A percentile compares a stretch with the other conserved stretches of the same genome.
Conservation (phyloP, 139 green algal species). For the Tetraselmis striata region DNA sequence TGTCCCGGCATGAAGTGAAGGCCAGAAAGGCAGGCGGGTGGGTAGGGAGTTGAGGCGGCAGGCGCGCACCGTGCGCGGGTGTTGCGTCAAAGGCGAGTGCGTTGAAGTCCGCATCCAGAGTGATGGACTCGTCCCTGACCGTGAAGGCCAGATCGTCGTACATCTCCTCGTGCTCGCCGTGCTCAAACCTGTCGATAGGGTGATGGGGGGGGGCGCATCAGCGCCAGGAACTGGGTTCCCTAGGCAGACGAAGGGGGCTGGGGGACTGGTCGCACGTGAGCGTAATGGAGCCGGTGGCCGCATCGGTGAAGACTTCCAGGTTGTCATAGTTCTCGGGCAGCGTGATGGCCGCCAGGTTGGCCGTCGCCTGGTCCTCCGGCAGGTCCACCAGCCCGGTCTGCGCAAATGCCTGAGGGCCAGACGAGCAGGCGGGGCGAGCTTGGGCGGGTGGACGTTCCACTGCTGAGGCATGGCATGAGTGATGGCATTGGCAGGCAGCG, state of each 20-base stretch:
- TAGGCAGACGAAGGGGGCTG: not conserved
- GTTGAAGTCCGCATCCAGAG: not conserved
- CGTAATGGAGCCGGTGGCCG: not conserved
- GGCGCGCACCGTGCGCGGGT: not conserved
- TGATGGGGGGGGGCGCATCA: not conserved
- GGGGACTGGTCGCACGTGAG: not conserved
- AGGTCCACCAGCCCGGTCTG: constrained; percentile 53
- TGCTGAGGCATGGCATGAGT: no score
- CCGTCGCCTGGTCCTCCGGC: constrained; percentile 33
- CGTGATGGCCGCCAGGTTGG: constrained; percentile 51
- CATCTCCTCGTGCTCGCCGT: constrained; percentile 1
- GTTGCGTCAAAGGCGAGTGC: not conserved
- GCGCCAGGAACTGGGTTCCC: not conserved
- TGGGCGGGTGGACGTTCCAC: no score
- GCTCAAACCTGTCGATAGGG: not conserved
- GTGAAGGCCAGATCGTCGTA: constrained; percentile 3
- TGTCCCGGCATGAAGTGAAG: no score
- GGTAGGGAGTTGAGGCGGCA: no score
- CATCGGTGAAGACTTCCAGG: constrained; percentile 25
- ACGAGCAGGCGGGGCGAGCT: no score
- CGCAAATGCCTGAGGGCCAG: not conserved
- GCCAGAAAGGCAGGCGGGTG: no score
- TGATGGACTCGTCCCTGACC: not conserved
- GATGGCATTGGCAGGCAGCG: no score
- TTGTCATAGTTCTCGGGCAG: constrained; percentile 55